phyloP scores from a whole-genome alignment of 305 asterid genomes.

The Euphrasia arctica region DNA sequence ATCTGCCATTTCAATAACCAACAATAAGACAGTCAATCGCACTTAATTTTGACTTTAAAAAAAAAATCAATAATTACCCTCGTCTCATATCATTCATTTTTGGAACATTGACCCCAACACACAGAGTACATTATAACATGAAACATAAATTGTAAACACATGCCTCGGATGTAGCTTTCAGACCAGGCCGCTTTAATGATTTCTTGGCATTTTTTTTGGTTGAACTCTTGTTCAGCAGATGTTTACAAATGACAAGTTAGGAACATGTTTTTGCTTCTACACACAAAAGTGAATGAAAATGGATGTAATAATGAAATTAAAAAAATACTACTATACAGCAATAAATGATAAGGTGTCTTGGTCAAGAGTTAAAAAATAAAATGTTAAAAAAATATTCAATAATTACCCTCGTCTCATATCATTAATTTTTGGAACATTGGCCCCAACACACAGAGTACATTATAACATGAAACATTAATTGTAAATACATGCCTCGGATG shows the following conservation, averaged over 20 bases:
- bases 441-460: background rate
- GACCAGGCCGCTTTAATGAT: constrained; percentile 67
- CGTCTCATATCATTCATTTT: too few relatives aligned
- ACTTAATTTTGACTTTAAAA: too few relatives aligned
- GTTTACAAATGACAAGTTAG: constrained; percentile 21
- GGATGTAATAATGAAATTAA: background rate
- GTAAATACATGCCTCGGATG: constrained; percentile 45
- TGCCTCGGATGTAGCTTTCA: constrained; percentile 75
- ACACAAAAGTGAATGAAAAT: too few relatives aligned
- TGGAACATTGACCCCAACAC: too few relatives aligned
- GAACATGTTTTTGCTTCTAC: too few relatives aligned
- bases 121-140: background rate
- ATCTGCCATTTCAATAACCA: constrained; percentile 49
- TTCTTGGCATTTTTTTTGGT: constrained; percentile 33
- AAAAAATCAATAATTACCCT: too few relatives aligned
- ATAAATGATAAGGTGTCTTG: too few relatives aligned
- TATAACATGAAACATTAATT: background rate
- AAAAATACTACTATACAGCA: too few relatives aligned
- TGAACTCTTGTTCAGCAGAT: constrained; percentile 35
- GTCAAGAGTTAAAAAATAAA: background rate
- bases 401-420: too few relatives aligned
- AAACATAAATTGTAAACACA: constrained; percentile 4
- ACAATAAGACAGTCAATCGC: background rate
- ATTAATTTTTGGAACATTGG: too few relatives aligned
- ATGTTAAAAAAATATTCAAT: too few relatives aligned